Conservation (phyloP, 2,329 filamentous ascomycete genomes). For the Phialemoniopsis sp. region DNA sequence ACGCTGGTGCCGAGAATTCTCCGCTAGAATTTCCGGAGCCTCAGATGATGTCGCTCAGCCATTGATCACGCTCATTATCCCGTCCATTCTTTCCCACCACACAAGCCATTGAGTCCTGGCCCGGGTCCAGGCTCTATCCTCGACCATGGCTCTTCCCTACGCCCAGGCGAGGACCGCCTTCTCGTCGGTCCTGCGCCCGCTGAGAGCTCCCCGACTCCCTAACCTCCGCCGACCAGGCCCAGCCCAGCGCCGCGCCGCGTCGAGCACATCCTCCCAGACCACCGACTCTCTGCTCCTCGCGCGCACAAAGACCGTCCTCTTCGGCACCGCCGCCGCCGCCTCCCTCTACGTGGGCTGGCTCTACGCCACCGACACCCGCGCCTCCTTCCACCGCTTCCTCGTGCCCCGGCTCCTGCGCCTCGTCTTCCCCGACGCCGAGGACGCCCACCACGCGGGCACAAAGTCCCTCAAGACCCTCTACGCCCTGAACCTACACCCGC, state of each 20-base stretch:
- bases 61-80: not conserved
- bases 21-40: too few species aligned
- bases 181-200: slow-evolving; percentile 14
- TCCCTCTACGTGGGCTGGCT: slow-evolving; percentile 50
- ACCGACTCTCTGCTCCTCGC: slow-evolving; percentile 20
- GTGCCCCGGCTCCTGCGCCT: slow-evolving; percentile 63
- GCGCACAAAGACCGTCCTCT: slow-evolving; percentile 30
- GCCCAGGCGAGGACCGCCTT: slow-evolving; percentile 18
- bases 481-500: slow-evolving; percentile 70
- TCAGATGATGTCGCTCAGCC: not conserved
- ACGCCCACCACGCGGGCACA: slow-evolving; percentile 83
- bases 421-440: slow-evolving; percentile 74
- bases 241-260: slow-evolving; percentile 13
- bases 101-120: slow-evolving; percentile 26
- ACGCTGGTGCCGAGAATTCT: too few species aligned
- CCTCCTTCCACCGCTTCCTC: slow-evolving; percentile 64
- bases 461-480: slow-evolving; percentile 68
- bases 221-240: slow-evolving; percentile 6
- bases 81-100: slow-evolving; percentile 1
- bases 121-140: slow-evolving; percentile 14
- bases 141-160: slow-evolving; percentile 23
- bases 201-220: slow-evolving; percentile 6
- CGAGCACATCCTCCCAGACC: slow-evolving; percentile 10
- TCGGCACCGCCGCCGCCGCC: slow-evolving; percentile 34
- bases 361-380: slow-evolving; percentile 71